Conservation (phyloP, 441 rosid genomes). For the Populus trichocarpa region DNA sequence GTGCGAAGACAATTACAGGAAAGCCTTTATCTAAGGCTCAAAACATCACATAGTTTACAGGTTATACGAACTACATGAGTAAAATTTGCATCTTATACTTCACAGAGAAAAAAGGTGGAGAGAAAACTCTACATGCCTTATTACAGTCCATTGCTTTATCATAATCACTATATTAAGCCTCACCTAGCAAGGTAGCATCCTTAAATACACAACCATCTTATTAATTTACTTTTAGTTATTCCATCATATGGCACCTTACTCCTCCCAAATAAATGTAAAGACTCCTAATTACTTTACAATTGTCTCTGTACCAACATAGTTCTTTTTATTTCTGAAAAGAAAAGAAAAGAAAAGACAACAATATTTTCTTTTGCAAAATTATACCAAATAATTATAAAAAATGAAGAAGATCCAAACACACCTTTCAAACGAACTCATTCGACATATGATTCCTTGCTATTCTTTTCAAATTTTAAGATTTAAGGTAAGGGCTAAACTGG, state of each 20-base stretch:
- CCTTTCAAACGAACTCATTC: background rate
- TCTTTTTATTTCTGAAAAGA: background rate
- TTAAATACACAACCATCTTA: background rate
- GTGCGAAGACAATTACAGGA: background rate
- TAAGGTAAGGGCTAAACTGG: background rate
- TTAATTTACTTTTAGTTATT: too few species aligned
- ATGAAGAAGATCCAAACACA: background rate
- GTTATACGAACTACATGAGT: background rate
- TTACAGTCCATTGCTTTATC: background rate
- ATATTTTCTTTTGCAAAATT: background rate
- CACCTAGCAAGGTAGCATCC: background rate
- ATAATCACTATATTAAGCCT: background rate
- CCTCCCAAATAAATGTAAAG: background rate
- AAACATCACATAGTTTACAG: background rate
- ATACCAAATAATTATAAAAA: background rate
- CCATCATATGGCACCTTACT: background rate
- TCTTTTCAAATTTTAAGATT: background rate
- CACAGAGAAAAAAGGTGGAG: background rate
- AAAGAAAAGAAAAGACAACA: background rate
- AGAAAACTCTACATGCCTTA: background rate
- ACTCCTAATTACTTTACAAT: background rate
- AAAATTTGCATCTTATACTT: background rate
- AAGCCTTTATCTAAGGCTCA: background rate
- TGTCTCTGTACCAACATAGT: background rate
- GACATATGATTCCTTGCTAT: background rate